Evolutionary conservation across 1,284 basidiomycete species (phyloP).

Genomic region (Ustilago trichophora): DNA sequence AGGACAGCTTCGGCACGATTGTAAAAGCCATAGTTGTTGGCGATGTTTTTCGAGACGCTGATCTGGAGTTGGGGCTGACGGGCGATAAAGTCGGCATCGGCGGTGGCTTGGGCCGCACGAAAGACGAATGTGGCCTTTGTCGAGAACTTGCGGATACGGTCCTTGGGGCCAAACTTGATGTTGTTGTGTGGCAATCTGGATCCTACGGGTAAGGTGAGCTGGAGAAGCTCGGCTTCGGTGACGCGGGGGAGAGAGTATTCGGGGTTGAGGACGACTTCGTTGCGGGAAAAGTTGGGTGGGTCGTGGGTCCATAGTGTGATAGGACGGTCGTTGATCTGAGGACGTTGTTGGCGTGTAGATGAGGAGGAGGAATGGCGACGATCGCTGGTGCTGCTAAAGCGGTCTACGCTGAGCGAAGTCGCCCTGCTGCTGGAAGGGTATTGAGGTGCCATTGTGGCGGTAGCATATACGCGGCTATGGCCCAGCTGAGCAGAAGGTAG

Average conservation of each 20-base stretch:
- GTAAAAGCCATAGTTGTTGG: conserved; percentile 53
- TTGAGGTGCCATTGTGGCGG: conserved; percentile 6
- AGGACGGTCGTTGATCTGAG: conserved; percentile 43
- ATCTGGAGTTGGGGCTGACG: conserved; percentile 59
- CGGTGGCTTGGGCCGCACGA: conserved; percentile 43
- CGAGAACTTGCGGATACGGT: conserved; percentile 19
- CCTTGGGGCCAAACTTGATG: conserved; percentile 33
- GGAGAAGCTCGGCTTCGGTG: conserved; percentile 57
- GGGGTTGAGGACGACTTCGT: conserved; percentile 63
- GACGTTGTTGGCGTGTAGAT: conserved; percentile 31
- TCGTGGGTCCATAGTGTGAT: conserved; percentile 62
- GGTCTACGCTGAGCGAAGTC: conserved; percentile 45
- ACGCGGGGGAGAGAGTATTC: conserved; percentile 50
- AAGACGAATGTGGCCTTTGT: conserved; percentile 57
- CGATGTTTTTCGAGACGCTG: conserved; percentile 55
- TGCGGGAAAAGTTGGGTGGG: conserved; percentile 61
- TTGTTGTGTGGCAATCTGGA: conserved; percentile 22
- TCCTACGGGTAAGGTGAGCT: conserved; percentile 37
- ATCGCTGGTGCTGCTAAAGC: conserved; percentile 37
- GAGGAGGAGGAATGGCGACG: conserved; percentile 44
- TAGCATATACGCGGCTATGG: neutral
- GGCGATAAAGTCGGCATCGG: conserved; percentile 52
- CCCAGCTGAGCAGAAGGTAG: neutral
- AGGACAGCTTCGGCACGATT: conserved; percentile 59
- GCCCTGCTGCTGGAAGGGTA: conserved; percentile 24